A percentile compares a stretch with the other conserved stretches of the same genome.
Conservation (phyloP, 1,284 basidiomycete genomes). For the Vanrija humicola region DNA sequence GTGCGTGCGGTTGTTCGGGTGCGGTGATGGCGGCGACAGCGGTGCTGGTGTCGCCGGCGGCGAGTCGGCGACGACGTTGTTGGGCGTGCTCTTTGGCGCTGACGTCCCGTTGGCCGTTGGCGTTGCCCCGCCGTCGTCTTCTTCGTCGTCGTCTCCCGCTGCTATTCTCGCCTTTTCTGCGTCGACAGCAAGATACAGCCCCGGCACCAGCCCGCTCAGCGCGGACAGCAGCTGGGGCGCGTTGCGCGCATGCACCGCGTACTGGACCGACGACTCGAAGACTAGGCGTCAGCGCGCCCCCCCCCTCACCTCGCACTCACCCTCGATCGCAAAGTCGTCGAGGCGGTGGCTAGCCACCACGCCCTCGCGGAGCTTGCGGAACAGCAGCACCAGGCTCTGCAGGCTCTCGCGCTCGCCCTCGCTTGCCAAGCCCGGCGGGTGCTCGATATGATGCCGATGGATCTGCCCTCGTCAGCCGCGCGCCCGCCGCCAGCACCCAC, state of each 20-base stretch:
- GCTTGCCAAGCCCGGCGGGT: neutral
- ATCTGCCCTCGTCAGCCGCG: constrained; percentile 5
- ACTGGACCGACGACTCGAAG: constrained; percentile 41
- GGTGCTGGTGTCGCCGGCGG: neutral
- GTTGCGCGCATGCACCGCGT: constrained; percentile 38
- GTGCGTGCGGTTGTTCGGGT: constrained; percentile 17
- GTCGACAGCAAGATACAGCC: constrained; percentile 30
- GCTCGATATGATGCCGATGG: neutral
- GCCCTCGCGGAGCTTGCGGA: constrained; percentile 47
- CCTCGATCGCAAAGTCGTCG: constrained; percentile 45
- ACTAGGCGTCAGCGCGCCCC: constrained; percentile 17
- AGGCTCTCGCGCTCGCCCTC: constrained; percentile 36
- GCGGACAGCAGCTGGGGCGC: constrained; percentile 38
- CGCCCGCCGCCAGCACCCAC: constrained; percentile 14
- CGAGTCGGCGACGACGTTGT: neutral
- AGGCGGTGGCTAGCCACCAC: constrained; percentile 40
- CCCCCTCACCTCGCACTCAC: constrained; percentile 15
- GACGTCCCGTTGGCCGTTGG: neutral
- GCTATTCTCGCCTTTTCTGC: neutral
- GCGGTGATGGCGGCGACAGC: neutral
- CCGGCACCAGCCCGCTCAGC: constrained; percentile 41
- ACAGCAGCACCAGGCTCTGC: constrained; percentile 39
- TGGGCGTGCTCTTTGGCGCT: neutral
- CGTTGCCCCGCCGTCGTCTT: neutral
- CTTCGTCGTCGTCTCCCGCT: neutral